Evolutionary conservation across 2,329 filamentous ascomycete genomes (phyloP).

Genomic region (Chrysoporthe deuterocubensis): DNA sequence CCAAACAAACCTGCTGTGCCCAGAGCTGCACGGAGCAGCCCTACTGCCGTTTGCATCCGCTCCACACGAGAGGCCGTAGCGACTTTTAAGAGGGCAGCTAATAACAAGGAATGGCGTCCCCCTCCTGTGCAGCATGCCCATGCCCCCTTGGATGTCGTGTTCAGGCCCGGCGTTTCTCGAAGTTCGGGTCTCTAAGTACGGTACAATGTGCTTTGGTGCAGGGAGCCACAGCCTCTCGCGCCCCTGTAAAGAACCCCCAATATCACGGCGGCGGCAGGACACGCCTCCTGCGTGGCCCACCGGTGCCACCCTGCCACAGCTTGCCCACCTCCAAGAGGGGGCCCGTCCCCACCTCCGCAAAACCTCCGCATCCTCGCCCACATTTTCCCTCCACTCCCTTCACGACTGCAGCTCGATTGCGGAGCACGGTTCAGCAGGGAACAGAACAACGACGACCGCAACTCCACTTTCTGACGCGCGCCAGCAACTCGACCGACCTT

Average conservation of each 20-base stretch:
- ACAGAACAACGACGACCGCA: constrained; percentile 16
- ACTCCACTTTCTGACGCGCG: constrained; percentile 15
- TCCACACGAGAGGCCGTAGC: not conserved
- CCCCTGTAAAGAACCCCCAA: too few species aligned
- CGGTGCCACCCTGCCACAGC: not conserved
- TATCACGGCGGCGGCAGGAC: too few species aligned
- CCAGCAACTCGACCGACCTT: not conserved
- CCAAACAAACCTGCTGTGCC: not conserved
- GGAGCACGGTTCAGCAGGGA: constrained; percentile 14
- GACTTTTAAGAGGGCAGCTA: not conserved
- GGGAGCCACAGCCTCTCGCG: too few species aligned
- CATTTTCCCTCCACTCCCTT: constrained; percentile 15
- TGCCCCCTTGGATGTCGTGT: not conserved
- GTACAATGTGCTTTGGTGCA: not conserved
- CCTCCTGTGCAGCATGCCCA: not conserved
- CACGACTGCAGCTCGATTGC: constrained; percentile 15
- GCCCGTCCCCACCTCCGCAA: constrained; percentile 29
- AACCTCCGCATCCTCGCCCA: constrained; percentile 29
- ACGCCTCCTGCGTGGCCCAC: not conserved
- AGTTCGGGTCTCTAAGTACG: not conserved
- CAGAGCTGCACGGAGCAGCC: not conserved
- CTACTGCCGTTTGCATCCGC: not conserved
- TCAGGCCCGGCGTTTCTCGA: not conserved
- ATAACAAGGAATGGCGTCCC: not conserved
- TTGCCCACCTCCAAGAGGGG: constrained; percentile 10